Base-by-base conservation (phyloP, 1,284 basidiomycete species). In the Pascua guehoae region DNA sequence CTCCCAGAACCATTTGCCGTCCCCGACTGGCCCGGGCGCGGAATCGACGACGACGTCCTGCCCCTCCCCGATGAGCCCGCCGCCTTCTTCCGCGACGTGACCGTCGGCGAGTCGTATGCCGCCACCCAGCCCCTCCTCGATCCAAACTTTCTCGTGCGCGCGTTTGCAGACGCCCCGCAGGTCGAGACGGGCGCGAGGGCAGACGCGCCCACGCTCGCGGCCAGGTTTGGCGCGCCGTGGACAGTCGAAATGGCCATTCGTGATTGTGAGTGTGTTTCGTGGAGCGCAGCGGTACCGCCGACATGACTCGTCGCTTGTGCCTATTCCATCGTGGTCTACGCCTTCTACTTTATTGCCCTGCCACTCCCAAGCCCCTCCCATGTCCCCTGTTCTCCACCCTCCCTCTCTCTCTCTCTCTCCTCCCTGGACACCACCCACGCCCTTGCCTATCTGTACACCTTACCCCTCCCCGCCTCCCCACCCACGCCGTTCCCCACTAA, bases 171-270 rank as follows among this genome's bases (percentile, higher is more conserved):
- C 8, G 82, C 79, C 60, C 67, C 73, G 49, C 79, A 73, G 41
- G 80, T 89, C 2, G 86, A 86, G 60, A 81, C 82, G 48, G 83
- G 84, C 3, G 86, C 85, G 10, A 84, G 85, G 17, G 73, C 88
- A 50, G 85, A 88, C 64, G 77, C 79, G 51, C 78, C 84, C 49
- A 74, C 74, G 3, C 75, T 93, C 42, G 63, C 81, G 38, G 80
- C 79, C 49, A 79, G 82, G 47, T 76, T 92, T 32, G 80, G 80
- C 1, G 66, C 68, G 1, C 79, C 78, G 40, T 95, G 91, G 91
- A 85, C 85, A 5, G 82, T 88, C 12, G 85, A 90, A 56, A 75
- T 78, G n/a, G 89, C 89, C 37, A 77, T 91, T 48, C 83, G 79
- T 63, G 85, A 89, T 55, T 87, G 91, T 91, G 72, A 80, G 87